Evolutionary conservation across 345 rosid species (phyloP), one percentile per base, ranked within the genome.

Genomic region (Acer campestre): DNA sequence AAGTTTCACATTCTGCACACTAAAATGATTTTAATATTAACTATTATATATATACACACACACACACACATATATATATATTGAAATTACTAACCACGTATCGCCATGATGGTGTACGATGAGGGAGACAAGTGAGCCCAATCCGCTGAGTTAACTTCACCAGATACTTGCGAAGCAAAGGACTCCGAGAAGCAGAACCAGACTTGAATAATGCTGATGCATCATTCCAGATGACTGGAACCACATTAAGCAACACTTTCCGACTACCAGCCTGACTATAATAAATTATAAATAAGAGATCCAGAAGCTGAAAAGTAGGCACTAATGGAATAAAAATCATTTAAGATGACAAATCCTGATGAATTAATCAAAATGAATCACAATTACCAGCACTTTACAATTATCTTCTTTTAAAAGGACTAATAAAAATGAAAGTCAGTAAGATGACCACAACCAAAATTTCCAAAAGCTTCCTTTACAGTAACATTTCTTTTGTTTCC

Each of bases 61-160:
- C n/a, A n/a, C n/a, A n/a, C n/a, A n/a, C n/a, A n/a, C n/a, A n/a
- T 31, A 49, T 51, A 27, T 51, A 2, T 55, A 9, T 25, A 48
- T 17, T 73, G 51, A 61, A 62, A 31, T 70, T 67, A 87, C 82
- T 80, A 77, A 96, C 99, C 98, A 93, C 91, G 86, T 96, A 94
- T 68, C 85, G 90, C 97, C 98, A 91, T 78, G 94, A 72, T 27
- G 95, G 92, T 74, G 88, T 79, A 70, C 94, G 97, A 79, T 80
- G 93, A 86, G 98, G 98, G 76, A 96, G 97, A 79, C 91, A 91
- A 77, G 86, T 85, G 75, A 92, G 91, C 79, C 96, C 99, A 75
- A 96, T 85, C 78, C 99, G 84, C 81, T 96, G 98, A 75, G 92
- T 90, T 82, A 91, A 82, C 88, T 96, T 94, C 79, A 96, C 79